A percentile compares a stretch with the other conserved stretches of the same genome.
Conservation (phyloP, 768 basidiomycete genomes). For the Gloeostereum incarnatum region DNA sequence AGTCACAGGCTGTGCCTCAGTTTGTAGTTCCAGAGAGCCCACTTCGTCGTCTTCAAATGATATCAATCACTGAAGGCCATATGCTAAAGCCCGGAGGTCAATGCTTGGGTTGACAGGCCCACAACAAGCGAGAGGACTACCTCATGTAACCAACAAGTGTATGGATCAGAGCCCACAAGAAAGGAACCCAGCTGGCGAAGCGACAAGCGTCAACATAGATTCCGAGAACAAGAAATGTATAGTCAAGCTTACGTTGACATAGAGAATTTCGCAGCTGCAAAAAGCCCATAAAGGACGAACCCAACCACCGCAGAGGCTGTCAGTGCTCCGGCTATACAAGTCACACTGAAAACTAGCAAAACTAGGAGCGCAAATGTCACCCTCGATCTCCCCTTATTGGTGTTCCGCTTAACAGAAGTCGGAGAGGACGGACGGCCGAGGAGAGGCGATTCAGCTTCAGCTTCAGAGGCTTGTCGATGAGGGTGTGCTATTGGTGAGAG, state of each 20-base stretch:
- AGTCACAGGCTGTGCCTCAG: too few relatives aligned
- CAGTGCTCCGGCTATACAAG: conserved; percentile 36
- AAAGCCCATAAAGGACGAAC: conserved; percentile 34
- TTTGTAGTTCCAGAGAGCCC: too few relatives aligned
- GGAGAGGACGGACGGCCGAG: conserved; percentile 7
- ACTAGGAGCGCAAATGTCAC: conserved; percentile 38
- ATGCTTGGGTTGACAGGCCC: too few relatives aligned
- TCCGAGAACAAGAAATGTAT: too few relatives aligned
- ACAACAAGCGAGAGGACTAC: too few relatives aligned
- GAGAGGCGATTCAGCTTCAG: conserved; percentile 8
- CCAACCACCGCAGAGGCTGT: conserved; percentile 37
- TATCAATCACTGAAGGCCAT: too few relatives aligned
- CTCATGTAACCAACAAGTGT: conserved; percentile 12
- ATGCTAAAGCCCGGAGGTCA: too few relatives aligned
- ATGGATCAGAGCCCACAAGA: conserved; percentile 12
- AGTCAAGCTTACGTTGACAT: too few relatives aligned
- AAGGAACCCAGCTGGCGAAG: conserved; percentile 16
- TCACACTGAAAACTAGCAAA: conserved; percentile 27
- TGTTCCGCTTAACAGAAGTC: conserved; percentile 10
- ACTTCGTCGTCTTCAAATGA: too few relatives aligned
- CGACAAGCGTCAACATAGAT: too few relatives aligned
- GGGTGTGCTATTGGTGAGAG: background rate
- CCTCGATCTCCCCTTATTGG: conserved; percentile 33
- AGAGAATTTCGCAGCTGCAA: conserved; percentile 31
- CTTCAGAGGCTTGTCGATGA: background rate